Evolutionary conservation across 225 moss, liverwort and hornwort species (phyloP), one percentile per base, ranked within the genome.

Genomic region (Antitrichia curtipendula): DNA sequence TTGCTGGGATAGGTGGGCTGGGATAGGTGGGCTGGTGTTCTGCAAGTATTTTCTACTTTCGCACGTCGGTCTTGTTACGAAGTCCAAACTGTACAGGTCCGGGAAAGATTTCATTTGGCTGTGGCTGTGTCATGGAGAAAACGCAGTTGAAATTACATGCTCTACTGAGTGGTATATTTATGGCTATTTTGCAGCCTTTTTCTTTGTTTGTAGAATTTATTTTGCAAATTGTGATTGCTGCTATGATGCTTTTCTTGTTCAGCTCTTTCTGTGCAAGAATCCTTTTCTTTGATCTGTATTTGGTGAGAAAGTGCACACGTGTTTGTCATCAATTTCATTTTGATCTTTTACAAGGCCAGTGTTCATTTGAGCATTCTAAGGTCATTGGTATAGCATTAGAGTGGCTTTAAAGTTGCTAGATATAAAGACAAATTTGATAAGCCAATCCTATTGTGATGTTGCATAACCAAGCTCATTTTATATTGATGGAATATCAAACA

Each of bases 61-160:
- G 15, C 40, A 27, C 59, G 25, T 74, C 36, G 71, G 63, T 80
- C 31, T n/a, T 50, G 72, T 70, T 31, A 59, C 32, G 41, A 34
- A 78, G 58, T 50, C 40, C n/a, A 28, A 64, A 72, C 63, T 91
- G 91, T 91, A 91, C 88, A 91, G 83, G 73, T 86, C 43, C 83
- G 83, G 80, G 76, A 57, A 56, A 73, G 32, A 77, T 85, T 58
- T 41, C 29, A 16, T 22, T n/a, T 41, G n/a, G n/a, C n/a, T n/a
- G n/a, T 78, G 56, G 56, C 64, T 86, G 71, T 86, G 86, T 86
- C 64, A 49, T n/a, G n/a, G 73, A 81, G 58, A 58, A 70, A 36
- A 57, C 45, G 16, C 60, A 81, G 76, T 62, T 85, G 72, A 40
- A 82, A 73, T 79, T 58, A 28, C 65, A 63, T 36, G 59, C 72